Conservation (phyloP, 1,284 basidiomycete species). For the Melampsora americana region DNA sequence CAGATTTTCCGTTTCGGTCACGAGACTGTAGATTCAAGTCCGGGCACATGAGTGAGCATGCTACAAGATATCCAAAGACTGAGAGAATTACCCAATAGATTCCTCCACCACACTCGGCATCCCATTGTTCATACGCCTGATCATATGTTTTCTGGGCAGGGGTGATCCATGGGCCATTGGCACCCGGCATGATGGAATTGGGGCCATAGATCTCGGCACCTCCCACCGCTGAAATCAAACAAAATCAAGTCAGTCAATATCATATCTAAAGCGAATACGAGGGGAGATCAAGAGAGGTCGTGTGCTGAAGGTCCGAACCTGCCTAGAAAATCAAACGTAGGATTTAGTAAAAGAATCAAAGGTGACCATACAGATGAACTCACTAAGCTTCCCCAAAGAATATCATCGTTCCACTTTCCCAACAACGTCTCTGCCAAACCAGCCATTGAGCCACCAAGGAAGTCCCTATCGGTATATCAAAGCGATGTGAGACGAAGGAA, state of each 20-base stretch:
- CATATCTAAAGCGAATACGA: neutral
- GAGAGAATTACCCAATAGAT: constrained; percentile 16
- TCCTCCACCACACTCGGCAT: constrained; percentile 20
- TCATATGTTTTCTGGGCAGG: constrained; percentile 19
- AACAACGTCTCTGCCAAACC: constrained; percentile 14
- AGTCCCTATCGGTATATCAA: constrained; percentile 7
- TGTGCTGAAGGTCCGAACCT: neutral
- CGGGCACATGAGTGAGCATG: neutral
- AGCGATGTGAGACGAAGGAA: neutral
- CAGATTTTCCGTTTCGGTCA: constrained; percentile 14
- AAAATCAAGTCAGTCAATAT: neutral
- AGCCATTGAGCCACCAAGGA: constrained; percentile 40
- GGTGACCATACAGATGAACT: neutral
- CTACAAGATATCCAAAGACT: neutral
- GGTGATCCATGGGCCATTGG: constrained; percentile 20
- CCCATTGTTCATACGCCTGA: constrained; percentile 18
- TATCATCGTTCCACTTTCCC: constrained; percentile 26
- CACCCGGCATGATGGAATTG: neutral
- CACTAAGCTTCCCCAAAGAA: constrained; percentile 18
- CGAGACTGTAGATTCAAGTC: constrained; percentile 6
- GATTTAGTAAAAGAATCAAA: neutral
- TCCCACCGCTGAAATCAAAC: constrained; percentile 7
- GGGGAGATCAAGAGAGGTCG: neutral
- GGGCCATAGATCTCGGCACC: constrained; percentile 27
- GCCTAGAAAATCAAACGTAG: neutral